Conservation (phyloP, 495 filamentous ascomycete species). For the Penicillium steckii region DNA sequence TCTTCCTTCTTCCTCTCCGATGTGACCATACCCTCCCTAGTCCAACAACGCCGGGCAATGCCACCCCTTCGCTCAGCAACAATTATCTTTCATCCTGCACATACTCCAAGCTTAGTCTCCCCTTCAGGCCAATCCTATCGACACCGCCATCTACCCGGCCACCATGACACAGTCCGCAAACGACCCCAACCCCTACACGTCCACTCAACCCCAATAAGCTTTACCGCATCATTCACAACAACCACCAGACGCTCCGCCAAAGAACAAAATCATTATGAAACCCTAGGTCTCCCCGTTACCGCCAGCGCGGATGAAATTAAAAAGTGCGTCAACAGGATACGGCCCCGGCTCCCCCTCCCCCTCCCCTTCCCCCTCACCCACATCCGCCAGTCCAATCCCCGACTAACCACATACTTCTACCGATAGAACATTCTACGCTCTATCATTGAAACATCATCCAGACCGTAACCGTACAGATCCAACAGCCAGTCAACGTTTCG, state of each 20-base stretch:
- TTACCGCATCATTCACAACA: constrained; percentile 43
- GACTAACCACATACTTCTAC: not conserved
- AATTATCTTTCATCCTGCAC: not conserved
- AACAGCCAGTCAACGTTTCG: constrained; percentile 71
- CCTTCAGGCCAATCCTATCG: constrained; percentile 1
- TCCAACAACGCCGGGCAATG: constrained; percentile 13
- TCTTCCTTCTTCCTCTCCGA: too few species aligned
- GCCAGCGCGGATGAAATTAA: constrained; percentile 80
- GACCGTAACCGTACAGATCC: constrained; percentile 83
- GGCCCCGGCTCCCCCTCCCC: not conserved
- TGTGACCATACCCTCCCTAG: not conserved
- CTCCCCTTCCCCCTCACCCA: not conserved
- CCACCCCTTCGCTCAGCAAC: constrained; percentile 10
- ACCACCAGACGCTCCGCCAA: constrained; percentile 23
- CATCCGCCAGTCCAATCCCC: too few species aligned
- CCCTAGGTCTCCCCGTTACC: constrained; percentile 65
- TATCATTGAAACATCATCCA: constrained; percentile 92
- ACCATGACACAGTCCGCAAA: constrained; percentile 5
- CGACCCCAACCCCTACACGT: constrained; percentile 5
- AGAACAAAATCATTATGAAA: constrained; percentile 72
- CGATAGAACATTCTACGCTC: constrained; percentile 73
- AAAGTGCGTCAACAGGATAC: constrained; percentile 51
- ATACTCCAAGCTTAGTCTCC: not conserved
- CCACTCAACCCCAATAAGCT: not conserved
- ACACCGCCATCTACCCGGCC: constrained; percentile 1